A percentile compares a stretch with the other conserved stretches of the same genome.
phyloP scores from a whole-genome alignment of 176 grass and related monocot species.

The Thalia dealbata region DNA sequence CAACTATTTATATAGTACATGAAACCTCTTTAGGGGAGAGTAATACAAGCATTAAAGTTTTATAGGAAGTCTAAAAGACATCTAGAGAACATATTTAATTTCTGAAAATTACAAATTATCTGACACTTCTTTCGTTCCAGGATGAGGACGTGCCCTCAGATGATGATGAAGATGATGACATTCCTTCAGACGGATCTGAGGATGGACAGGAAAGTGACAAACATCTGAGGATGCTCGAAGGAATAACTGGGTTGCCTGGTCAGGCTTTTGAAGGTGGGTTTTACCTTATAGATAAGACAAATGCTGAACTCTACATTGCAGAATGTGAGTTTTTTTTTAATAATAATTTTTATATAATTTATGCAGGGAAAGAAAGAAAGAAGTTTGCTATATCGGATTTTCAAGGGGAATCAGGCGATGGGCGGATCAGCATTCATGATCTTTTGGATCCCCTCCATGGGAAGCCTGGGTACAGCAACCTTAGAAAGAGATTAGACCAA shows the following conservation, averaged over 20 bases:
- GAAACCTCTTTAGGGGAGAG: too few relatives aligned
- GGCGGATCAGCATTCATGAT: conserved; percentile 60
- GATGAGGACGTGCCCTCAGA: conserved; percentile 82
- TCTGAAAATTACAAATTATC: too few relatives aligned
- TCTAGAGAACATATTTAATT: too few relatives aligned
- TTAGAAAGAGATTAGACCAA: conserved; percentile 61
- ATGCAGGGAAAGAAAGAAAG: conserved; percentile 51
- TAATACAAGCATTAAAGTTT: too few relatives aligned
- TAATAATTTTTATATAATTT: not conserved
- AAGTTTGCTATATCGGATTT: conserved; percentile 36
- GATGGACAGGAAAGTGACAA: conserved; percentile 41
- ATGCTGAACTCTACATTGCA: not conserved
- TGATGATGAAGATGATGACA: conserved; percentile 59
- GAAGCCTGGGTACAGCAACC: conserved; percentile 65
- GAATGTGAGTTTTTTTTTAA: not conserved
- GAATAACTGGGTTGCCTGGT: conserved; percentile 75
- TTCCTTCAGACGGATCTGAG: conserved; percentile 16
- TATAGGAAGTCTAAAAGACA: too few relatives aligned
- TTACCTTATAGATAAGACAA: not conserved
- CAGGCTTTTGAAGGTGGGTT: conserved; percentile 66
- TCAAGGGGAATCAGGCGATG: conserved; percentile 29
- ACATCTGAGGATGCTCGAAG: conserved; percentile 72
- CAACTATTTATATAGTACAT: too few relatives aligned
- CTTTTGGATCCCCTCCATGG: conserved; percentile 62
- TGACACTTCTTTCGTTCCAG: conserved; percentile 30